Evolutionary conservation across 768 basidiomycete genomes (phyloP), one percentile per base, ranked within the genome.

Genomic region (Phanerodontia chrysosporium): DNA sequence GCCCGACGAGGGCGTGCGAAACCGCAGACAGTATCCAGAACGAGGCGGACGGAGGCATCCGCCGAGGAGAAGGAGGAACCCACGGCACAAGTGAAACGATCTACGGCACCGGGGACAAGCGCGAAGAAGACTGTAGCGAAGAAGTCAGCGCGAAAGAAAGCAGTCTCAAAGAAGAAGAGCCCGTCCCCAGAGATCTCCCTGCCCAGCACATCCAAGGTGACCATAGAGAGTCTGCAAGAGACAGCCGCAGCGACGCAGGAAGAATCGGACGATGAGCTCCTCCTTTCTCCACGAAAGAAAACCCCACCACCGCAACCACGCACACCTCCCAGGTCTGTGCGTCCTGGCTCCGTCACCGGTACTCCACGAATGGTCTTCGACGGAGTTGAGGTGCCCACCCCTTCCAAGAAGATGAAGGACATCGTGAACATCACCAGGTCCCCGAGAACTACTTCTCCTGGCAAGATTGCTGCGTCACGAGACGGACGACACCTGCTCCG

Each of bases 331-430:
- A 49, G 39, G 30, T 45, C 29, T 18, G 27, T 36, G 14, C 21
- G 25, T n/a, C 21, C 51, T 9, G 27, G 39, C 18, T 18, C 53
- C 12, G 21, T 39, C 13, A 25, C 22, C 39, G 18, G 29, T 13
- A 63, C 65, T 0, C 64, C 66, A 0, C 62, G 69, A 0, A 49
- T 65, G 39, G 22, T 70, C 42, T 32, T 70, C 48, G 58, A 70
- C 21, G 66, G 63, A 1, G 68, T 70, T 2, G 69, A 70, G 54
- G 67, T 70, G 1, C 27, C 57, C 10, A 65, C 65, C 7, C 67
- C 69, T 24, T 62, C 60, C n/a, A 55, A 29, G n/a, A 45, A 51
- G 45, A 61, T 52, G 44, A 18, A 44, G n/a, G 55, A 61, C 25
- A 49, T 61, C 27, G 27, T 57, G 10, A 60, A 58, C 36, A 58